Evolutionary conservation across 176 grass and related monocot genomes (phyloP), one percentile per base, ranked within the genome.

Genomic region (Eragrostis nindensis): DNA sequence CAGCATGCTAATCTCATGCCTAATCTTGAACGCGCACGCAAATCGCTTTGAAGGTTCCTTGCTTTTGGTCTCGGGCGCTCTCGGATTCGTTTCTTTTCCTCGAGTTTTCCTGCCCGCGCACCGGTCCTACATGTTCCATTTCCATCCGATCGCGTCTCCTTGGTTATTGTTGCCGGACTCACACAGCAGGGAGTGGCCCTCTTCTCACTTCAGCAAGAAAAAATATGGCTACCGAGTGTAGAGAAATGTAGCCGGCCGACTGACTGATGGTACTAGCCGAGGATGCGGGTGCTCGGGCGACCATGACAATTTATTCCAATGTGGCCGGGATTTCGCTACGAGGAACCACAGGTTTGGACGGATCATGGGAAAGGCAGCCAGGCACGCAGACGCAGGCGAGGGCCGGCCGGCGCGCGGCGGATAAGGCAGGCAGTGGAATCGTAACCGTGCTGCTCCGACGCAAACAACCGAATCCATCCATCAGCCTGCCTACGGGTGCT

Each of bases 251-350:
- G 75, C 75, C 45, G 44, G 76, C 60, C 29, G 75, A 21, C 40
- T 21, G 17, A 15, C 11, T 5, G 3, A 7, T 1, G 4, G 32
- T 36, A 1, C 45, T 12, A 46, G 45, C 45, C 8, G 41, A 9
- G 22, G 7, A n/a, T n/a, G 22, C 7, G 18, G 46, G 11, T 11
- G 7, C 1, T 6, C 6, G 5, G 2, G 32, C n/a, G n/a, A n/a
- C 5, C 6, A 19, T 1, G 73, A 21, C 44, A 68, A 61, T 80
- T 87, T 53, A 84, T 55, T 29, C 44, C 8, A 32, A 46, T 45
- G 71, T 32, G 71, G 55, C 70, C 70, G 44, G 81, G 76, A 84
- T 89, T 84, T 55, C 18, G 86, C 57, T 41, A 2, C 41, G 86
- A 61, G 52, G 49, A 21, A 17, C 47, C 14, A 25, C 1, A 8